Conservation (phyloP, 805 yeast species). For the Candida pseudofarinosa region DNA sequence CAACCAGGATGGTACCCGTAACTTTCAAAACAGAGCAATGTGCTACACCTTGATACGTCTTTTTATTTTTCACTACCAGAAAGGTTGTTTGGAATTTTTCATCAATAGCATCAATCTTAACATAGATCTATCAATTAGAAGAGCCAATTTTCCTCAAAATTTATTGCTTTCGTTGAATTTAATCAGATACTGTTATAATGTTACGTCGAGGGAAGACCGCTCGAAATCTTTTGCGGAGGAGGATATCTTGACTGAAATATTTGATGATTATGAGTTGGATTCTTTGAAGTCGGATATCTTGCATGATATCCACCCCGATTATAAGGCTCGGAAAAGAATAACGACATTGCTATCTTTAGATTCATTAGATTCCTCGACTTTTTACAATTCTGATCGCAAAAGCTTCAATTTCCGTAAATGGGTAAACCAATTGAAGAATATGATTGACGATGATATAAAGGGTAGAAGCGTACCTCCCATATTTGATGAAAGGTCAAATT, state of each 20-base stretch:
- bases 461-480: conserved; percentile 1
- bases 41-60: conserved; percentile 21
- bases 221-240: conserved; percentile 1
- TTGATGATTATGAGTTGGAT: conserved; percentile 17
- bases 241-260: conserved; percentile 5
- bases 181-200: conserved; percentile 15
- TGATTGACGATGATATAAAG: conserved; percentile 5
- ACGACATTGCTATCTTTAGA: background rate
- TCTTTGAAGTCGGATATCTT: conserved; percentile 5
- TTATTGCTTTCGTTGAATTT: conserved; percentile 20
- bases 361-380: background rate
- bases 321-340: conserved; percentile 1
- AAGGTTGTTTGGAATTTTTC: conserved; percentile 15
- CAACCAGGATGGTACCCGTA: background rate
- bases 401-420: conserved; percentile 11
- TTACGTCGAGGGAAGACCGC: conserved; percentile 5
- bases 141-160: conserved; percentile 10
- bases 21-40: conserved; percentile 12
- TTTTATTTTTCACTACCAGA: conserved; percentile 20
- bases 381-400: background rate
- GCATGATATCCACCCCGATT: background rate
- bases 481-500: conserved; percentile 10
- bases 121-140: conserved; percentile 2
- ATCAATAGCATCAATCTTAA: conserved; percentile 14
- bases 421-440: conserved; percentile 16